These are phyloP conservation scores for Leccinellum rugosiceps DNA, from an alignment of 768 basidiomycete genomes.

Conservation along the genomic window DNA sequence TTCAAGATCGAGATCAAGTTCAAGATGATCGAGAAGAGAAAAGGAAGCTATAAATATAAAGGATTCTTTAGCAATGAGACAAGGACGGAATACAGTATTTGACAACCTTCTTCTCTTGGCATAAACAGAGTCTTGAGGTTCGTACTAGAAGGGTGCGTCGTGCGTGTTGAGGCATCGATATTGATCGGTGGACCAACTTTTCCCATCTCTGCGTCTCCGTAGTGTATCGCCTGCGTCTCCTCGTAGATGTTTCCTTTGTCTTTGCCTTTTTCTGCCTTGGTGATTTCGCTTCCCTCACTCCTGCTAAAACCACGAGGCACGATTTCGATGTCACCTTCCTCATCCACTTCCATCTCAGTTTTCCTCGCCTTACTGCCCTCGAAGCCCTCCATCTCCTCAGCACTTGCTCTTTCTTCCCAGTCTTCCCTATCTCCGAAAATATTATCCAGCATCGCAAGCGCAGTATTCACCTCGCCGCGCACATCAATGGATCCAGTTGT, in stretches of 20 bases:
- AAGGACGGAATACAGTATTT: not conserved
- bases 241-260: conserved; percentile 25
- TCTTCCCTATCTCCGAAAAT: conserved; percentile 53
- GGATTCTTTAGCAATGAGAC: not conserved
- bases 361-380: conserved; percentile 21
- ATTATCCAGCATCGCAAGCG: conserved; percentile 40
- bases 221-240: conserved; percentile 2
- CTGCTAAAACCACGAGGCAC: conserved; percentile 6
- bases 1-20: conserved; percentile 71
- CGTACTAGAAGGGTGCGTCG: conserved; percentile 6
- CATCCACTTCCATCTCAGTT: conserved; percentile 10
- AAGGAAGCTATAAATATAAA: conserved; percentile 48
- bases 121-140: conserved; percentile 74
- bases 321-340: conserved; percentile 25
- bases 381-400: conserved; percentile 48
- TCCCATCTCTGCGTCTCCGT: conserved; percentile 13
- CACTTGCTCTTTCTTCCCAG: conserved; percentile 60
- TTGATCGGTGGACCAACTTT: not conserved
- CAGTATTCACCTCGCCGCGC: conserved; percentile 13
- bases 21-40: conserved; percentile 72
- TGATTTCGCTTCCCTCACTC: not conserved
- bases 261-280: conserved; percentile 14
- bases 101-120: conserved; percentile 61
- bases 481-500: not conserved
- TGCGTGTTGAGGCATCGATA: not conserved